Conservation (phyloP, 805 yeast species). For the Kuraishia molischiana region DNA sequence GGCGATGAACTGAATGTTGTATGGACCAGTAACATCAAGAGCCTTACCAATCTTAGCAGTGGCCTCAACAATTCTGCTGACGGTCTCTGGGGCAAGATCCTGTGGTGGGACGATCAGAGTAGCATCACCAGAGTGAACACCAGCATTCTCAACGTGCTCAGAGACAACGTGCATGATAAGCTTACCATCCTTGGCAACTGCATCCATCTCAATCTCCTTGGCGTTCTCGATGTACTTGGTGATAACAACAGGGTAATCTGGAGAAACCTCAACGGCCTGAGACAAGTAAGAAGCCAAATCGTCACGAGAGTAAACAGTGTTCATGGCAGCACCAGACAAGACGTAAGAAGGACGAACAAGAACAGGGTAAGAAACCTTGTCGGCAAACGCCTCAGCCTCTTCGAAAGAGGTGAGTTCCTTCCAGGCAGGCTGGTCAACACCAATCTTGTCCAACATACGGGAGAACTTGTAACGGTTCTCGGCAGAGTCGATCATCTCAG, state of each 20-base stretch:
- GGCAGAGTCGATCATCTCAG: constrained; percentile 97
- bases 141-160: constrained; percentile 98
- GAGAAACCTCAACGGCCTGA: constrained; percentile 96
- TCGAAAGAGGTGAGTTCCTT: constrained; percentile 88
- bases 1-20: constrained; percentile 93
- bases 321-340: constrained; percentile 98
- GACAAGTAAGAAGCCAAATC: constrained; percentile 81
- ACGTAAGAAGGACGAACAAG: constrained; percentile 97
- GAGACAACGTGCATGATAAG: constrained; percentile 95
- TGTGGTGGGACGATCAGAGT: constrained; percentile 96
- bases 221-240: constrained; percentile 96
- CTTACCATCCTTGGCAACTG: constrained; percentile 92
- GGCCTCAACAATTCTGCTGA: constrained; percentile 83
- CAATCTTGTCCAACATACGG: constrained; percentile 91
- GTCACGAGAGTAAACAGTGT: constrained; percentile 83
- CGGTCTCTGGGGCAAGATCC: constrained; percentile 87
- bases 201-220: constrained; percentile 98
- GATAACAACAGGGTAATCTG: constrained; percentile 95
- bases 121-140: constrained; percentile 99
- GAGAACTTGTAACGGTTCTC: constrained; percentile 97
- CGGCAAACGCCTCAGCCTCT: constrained; percentile 90
- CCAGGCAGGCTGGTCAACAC: constrained; percentile 99
- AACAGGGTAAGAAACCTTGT: constrained; percentile 86
- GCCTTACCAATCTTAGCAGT: constrained; percentile 96
- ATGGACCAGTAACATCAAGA: constrained; percentile 93